These are phyloP conservation scores for Acaromyces ingoldii DNA, from an alignment of 1,284 basidiomycete genomes.

Conservation along the genomic window DNA sequence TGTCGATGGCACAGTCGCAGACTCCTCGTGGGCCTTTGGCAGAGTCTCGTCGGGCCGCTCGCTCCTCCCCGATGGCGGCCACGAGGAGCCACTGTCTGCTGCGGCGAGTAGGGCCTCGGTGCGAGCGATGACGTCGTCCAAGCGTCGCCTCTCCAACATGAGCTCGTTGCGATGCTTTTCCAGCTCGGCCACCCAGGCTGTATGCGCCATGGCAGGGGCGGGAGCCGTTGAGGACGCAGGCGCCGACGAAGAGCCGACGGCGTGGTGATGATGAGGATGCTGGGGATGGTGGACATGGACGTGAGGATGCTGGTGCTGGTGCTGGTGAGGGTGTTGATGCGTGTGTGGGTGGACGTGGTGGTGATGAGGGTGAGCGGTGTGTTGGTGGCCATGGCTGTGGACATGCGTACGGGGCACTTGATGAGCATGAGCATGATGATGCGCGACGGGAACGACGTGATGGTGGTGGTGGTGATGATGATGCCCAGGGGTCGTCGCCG, in stretches of 20 bases:
- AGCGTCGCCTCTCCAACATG: conserved; percentile 28
- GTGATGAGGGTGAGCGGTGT: conserved; percentile 18
- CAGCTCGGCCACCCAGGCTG: conserved; percentile 24
- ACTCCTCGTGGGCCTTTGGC: no score
- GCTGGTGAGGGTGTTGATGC: conserved; percentile 23
- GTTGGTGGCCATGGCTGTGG: conserved; percentile 10
- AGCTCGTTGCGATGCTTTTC: conserved; percentile 40
- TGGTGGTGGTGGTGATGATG: no score
- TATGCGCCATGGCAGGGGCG: neutral
- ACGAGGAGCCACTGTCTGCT: neutral
- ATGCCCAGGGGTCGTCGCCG: no score
- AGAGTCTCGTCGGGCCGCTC: no score
- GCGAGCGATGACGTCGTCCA: conserved; percentile 36
- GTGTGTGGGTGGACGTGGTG: conserved; percentile 16
- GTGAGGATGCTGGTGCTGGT: conserved; percentile 29
- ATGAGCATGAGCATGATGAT: no score
- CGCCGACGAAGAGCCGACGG: conserved; percentile 12
- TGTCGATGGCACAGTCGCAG: conserved; percentile 7
- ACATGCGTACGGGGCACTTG: conserved; percentile 8
- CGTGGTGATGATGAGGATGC: conserved; percentile 27
- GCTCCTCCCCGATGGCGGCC: neutral
- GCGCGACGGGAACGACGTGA: no score
- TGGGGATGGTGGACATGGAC: conserved; percentile 15
- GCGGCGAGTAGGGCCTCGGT: conserved; percentile 26
- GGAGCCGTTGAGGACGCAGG: neutral